A percentile compares a stretch with the other conserved stretches of the same genome.
phyloP scores from a whole-genome alignment of 1,284 basidiomycete genomes.

The Malassezia caprae region DNA sequence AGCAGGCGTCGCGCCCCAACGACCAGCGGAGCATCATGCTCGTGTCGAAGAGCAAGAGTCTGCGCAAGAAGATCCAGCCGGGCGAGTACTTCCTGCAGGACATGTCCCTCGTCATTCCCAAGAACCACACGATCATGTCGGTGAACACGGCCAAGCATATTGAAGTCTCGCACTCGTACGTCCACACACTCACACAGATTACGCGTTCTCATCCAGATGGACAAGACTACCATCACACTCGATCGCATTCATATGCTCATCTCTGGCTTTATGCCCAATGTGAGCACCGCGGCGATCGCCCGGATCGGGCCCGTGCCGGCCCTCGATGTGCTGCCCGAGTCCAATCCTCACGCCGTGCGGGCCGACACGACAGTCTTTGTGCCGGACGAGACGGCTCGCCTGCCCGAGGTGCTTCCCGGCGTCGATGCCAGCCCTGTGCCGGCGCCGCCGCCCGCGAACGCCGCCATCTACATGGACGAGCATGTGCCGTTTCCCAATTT shows the following conservation, averaged over 20 bases:
- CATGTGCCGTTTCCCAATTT: not conserved
- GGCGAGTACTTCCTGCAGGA: constrained; percentile 41
- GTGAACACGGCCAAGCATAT: constrained; percentile 45
- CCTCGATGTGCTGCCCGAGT: constrained; percentile 10
- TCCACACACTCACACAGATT: constrained; percentile 17
- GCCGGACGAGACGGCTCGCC: not conserved
- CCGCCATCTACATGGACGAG: not conserved
- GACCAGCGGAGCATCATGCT: constrained; percentile 31
- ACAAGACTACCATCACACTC: constrained; percentile 39
- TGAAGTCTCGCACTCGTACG: constrained; percentile 31
- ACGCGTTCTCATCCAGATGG: constrained; percentile 36
- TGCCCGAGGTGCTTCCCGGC: not conserved
- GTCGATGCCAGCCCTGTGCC: not conserved
- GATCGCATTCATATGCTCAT: constrained; percentile 42
- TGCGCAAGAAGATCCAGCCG: constrained; percentile 43
- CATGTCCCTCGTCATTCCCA: constrained; percentile 31
- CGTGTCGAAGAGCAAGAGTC: constrained; percentile 27
- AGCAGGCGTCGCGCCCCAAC: constrained; percentile 14
- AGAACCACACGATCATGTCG: constrained; percentile 38
- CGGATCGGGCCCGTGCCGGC: constrained; percentile 41
- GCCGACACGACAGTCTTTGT: not conserved
- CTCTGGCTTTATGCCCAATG: constrained; percentile 27
- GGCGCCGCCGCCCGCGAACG: not conserved
- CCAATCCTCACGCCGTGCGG: not conserved
- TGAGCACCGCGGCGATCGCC: constrained; percentile 20